Percentiles rank a stretch among this genome's conserved stretches.
Conservation (phyloP, 441 rosid species). For the Croton laevigatus region DNA sequence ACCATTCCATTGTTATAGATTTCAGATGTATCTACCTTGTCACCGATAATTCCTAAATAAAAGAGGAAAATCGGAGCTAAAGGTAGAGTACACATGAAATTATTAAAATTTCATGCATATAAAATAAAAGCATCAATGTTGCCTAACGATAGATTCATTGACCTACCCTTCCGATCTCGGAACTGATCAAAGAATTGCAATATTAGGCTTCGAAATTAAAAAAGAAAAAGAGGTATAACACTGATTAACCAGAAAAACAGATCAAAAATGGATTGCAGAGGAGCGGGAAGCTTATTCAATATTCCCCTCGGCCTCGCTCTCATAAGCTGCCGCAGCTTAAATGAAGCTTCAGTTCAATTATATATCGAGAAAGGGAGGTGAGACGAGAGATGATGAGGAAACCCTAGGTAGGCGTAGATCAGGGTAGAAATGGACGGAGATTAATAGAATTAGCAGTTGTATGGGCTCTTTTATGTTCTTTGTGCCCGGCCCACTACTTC, state of each 20-base stretch:
- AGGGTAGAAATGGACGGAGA: not conserved
- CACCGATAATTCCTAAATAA: slow-evolving; percentile 34
- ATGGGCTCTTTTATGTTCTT: not conserved
- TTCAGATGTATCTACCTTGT: slow-evolving; percentile 45
- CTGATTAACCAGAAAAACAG: not conserved
- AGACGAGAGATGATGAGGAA: not conserved
- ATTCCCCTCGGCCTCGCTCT: not conserved
- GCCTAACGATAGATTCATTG: slow-evolving; percentile 65
- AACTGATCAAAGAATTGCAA: slow-evolving; percentile 47
- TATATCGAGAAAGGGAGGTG: not conserved
- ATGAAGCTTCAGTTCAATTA: not conserved
- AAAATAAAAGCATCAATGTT: slow-evolving; percentile 23
- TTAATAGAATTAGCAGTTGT: not conserved
- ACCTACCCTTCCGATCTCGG: slow-evolving; percentile 9
- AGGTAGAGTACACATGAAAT: slow-evolving; percentile 31
- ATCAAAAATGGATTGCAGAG: not conserved
- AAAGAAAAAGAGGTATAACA: not conserved
- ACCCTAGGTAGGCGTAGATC: not conserved
- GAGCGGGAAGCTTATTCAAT: not conserved
- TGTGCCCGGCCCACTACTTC: not conserved
- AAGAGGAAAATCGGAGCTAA: slow-evolving; percentile 45
- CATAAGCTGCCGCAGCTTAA: not conserved
- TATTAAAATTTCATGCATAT: slow-evolving; percentile 3
- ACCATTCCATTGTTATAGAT: not conserved
- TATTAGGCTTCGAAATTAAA: slow-evolving; percentile 34